Evolutionary conservation across 441 rosid genomes (phyloP).

Genomic region (Jatropha multifida): DNA sequence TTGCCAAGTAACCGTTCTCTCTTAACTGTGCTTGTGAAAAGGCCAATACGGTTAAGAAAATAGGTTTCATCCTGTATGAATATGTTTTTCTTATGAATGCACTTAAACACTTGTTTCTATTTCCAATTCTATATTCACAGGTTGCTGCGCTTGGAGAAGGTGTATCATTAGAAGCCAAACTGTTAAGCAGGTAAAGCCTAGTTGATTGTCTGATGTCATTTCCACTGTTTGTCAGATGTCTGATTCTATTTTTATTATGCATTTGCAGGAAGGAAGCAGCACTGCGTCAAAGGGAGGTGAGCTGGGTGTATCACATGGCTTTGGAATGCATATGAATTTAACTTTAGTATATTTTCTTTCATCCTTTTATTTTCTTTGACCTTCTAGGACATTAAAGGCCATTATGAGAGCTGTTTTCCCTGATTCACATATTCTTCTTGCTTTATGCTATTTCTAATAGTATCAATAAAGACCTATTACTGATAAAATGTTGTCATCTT

Average conservation of each 20-base stretch:
- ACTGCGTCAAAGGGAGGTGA: constrained; percentile 86
- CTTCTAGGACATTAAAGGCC: constrained; percentile 4
- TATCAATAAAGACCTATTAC: background rate
- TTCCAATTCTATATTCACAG: constrained; percentile 34
- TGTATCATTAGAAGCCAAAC: constrained; percentile 90
- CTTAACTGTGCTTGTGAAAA: background rate
- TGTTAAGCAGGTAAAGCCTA: constrained; percentile 59
- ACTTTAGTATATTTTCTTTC: background rate
- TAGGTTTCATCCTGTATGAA: background rate
- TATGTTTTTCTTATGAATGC: background rate
- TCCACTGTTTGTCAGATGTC: constrained; percentile 11
- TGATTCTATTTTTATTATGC: constrained; percentile 20
- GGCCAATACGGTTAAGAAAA: background rate
- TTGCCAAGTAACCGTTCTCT: background rate
- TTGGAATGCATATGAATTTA: constrained; percentile 13
- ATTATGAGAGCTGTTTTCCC: constrained; percentile 11
- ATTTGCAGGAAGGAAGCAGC: constrained; percentile 87
- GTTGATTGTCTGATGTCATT: constrained; percentile 11
- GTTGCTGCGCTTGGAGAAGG: constrained; percentile 97
- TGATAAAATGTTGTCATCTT: background rate
- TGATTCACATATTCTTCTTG: constrained; percentile 4
- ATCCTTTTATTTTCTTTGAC: constrained; percentile 4
- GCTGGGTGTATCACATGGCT: constrained; percentile 17
- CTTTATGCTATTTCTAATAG: constrained; percentile 1
- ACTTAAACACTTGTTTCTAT: constrained; percentile 13